Base-by-base conservation (phyloP, 2,329 filamentous ascomycete species). In the Cytospora mali region DNA sequence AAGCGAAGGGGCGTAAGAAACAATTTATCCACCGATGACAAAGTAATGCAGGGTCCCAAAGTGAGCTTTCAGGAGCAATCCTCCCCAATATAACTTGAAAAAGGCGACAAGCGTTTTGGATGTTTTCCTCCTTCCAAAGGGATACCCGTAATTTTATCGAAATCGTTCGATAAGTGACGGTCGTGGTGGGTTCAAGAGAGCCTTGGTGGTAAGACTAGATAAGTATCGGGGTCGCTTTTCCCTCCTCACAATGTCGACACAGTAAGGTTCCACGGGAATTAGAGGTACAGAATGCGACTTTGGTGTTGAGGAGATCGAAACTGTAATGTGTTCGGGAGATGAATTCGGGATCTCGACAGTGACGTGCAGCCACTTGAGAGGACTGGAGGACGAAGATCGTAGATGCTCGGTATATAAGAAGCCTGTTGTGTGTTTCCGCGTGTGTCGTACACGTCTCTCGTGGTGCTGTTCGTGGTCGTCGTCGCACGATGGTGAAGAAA, bases 11-110 rank as follows among this genome's bases (percentile, higher is more conserved):
- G 27, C 51, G 46, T 16, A 39, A 51, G n/a, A 7, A 39, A 48
- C 39, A 50, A 18, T 31, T 18, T 33, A 28, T 58, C 54, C 62
- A 54, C 46, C 29, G 59, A 55, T 27, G 52, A 58, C 28, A 58
- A 64, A 52, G 55, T 50, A 25, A 52, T 55, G 23, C 31, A 59
- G 25, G 28, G 18, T 46, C 35, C 50, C 55, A 33, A n/a, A 55
- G 39, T 39, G 49, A n/a, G 49, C 55, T 35, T 52, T 39, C 59
- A 64, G n/a, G 28, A 7, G 39, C 27, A 28, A 11, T 29, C 28
- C 50, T 53, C 55, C 23, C 10, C 13, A 23, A 28, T 11, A 6
- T 51, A 21, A 35, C 14, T 42, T 31, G n/a, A 35, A 21, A 59
- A 55, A 55, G 55, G 39, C 31, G 46, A 55, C 28, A 27, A 33